Conservation (phyloP, 495 filamentous ascomycete genomes). For the Podospora fimiseda region DNA sequence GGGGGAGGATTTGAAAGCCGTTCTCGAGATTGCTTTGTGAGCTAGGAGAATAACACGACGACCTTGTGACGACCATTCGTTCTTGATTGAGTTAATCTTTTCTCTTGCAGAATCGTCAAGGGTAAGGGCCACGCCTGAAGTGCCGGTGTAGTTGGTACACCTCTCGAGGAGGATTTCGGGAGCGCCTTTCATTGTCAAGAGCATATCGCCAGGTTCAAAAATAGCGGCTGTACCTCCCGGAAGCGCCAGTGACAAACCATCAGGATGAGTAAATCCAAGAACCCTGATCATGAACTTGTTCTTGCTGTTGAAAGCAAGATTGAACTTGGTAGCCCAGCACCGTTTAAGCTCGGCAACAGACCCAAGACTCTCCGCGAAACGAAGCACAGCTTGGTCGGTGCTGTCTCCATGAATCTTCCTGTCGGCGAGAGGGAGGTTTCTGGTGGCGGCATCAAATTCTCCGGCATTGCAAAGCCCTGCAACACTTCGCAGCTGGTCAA, state of each 20-base stretch:
- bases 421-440: constrained; percentile 44
- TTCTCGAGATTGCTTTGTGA: constrained; percentile 44
- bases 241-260: constrained; percentile 33
- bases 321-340: constrained; percentile 52
- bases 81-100: constrained; percentile 48
- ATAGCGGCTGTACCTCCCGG: constrained; percentile 28
- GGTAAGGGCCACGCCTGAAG: constrained; percentile 39
- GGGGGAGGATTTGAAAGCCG: constrained; percentile 26
- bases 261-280: constrained; percentile 29
- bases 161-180: constrained; percentile 56
- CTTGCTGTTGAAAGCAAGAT: constrained; percentile 70
- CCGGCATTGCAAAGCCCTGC: constrained; percentile 63
- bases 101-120: constrained; percentile 34
- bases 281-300: constrained; percentile 67
- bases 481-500: constrained; percentile 45
- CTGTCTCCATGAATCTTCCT: constrained; percentile 64
- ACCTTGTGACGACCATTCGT: constrained; percentile 57
- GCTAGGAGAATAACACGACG: constrained; percentile 61
- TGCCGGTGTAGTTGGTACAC: constrained; percentile 44
- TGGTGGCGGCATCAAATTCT: constrained; percentile 57
- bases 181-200: constrained; percentile 59
- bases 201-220: constrained; percentile 35
- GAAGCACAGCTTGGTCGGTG: constrained; percentile 64
- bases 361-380: constrained; percentile 55
- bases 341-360: constrained; percentile 44